These are phyloP conservation scores for Cercospora zeina DNA, from an alignment of 2,329 filamentous ascomycete species.

Conservation along the genomic window DNA sequence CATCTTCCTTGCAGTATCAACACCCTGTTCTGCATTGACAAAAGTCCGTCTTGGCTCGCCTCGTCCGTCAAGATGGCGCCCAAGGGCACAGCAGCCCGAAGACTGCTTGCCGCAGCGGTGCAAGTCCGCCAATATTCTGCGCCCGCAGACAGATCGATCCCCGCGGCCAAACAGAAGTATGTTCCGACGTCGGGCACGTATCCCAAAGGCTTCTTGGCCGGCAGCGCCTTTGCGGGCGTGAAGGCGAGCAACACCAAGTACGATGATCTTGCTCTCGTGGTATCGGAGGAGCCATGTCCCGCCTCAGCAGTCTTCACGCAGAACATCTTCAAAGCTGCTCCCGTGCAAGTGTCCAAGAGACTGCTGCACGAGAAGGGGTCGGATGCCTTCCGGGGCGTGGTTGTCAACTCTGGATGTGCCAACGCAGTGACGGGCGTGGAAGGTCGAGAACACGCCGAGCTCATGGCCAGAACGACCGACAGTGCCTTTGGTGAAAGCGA, in stretches of 20 bases:
- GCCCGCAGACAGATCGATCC: constrained; percentile 61
- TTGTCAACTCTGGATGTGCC: constrained; percentile 94
- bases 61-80: constrained; percentile 25
- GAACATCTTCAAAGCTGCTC: constrained; percentile 97
- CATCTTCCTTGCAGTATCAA: not conserved
- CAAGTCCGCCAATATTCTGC: constrained; percentile 60
- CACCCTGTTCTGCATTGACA: not conserved
- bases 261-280: constrained; percentile 85
- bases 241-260: constrained; percentile 90
- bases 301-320: constrained; percentile 94
- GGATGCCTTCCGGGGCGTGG: constrained; percentile 71
- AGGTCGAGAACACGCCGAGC: constrained; percentile 81
- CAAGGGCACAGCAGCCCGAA: constrained; percentile 27
- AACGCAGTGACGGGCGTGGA: constrained; percentile 94
- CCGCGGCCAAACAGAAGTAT: constrained; percentile 83
- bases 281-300: constrained; percentile 80
- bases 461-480: constrained; percentile 80
- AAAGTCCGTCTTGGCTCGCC: not conserved
- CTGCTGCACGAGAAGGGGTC: constrained; percentile 62
- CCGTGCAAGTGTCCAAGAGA: constrained; percentile 78
- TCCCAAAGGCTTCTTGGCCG: constrained; percentile 83
- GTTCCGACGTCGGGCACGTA: constrained; percentile 83
- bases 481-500: constrained; percentile 53
- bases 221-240: constrained; percentile 86
- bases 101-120: constrained; percentile 31